These are phyloP conservation scores for Hygrophoropsis aurantiaca DNA, from an alignment of 768 basidiomycete species.

Conservation along the genomic window DNA sequence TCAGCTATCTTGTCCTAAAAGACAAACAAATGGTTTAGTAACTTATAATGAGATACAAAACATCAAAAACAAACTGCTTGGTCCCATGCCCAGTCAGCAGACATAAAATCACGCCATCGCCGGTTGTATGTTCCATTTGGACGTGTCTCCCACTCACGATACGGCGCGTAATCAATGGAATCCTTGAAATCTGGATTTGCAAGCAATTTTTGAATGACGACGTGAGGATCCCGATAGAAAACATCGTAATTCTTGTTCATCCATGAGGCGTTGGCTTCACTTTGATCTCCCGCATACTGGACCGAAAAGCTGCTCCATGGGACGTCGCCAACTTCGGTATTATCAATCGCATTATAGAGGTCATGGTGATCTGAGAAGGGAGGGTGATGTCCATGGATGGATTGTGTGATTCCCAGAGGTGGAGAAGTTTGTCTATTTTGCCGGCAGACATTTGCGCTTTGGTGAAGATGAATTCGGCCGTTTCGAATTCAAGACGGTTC, in stretches of 20 bases:
- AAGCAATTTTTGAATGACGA: conserved; percentile 15
- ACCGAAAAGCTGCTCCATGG: conserved; percentile 36
- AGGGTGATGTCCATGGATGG: conserved; percentile 1
- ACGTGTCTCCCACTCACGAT: conserved; percentile 19
- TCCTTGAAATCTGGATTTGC: conserved; percentile 20
- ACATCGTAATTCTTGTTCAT: conserved; percentile 24
- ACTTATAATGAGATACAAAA: background rate
- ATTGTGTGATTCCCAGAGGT: conserved; percentile 20
- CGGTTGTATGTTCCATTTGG: background rate
- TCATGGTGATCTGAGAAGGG: conserved; percentile 30
- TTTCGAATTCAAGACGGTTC: conserved; percentile 15
- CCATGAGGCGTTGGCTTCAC: conserved; percentile 19
- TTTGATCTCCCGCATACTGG: conserved; percentile 17
- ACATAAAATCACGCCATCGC: conserved; percentile 37
- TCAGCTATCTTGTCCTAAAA: conserved; percentile 1
- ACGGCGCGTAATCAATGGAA: conserved; percentile 16
- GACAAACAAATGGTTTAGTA: too few relatives aligned
- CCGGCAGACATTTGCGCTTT: conserved; percentile 18
- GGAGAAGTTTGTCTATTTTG: conserved; percentile 24
- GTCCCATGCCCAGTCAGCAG: conserved; percentile 40
- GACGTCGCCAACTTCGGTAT: conserved; percentile 30
- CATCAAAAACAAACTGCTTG: conserved; percentile 25
- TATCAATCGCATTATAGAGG: conserved; percentile 34
- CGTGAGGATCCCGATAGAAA: conserved; percentile 21
- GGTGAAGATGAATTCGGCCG: conserved; percentile 19